These are phyloP conservation scores for Tolypocladium tropicale DNA, from an alignment of 2,329 filamentous ascomycete genomes.

Conservation along the genomic window DNA sequence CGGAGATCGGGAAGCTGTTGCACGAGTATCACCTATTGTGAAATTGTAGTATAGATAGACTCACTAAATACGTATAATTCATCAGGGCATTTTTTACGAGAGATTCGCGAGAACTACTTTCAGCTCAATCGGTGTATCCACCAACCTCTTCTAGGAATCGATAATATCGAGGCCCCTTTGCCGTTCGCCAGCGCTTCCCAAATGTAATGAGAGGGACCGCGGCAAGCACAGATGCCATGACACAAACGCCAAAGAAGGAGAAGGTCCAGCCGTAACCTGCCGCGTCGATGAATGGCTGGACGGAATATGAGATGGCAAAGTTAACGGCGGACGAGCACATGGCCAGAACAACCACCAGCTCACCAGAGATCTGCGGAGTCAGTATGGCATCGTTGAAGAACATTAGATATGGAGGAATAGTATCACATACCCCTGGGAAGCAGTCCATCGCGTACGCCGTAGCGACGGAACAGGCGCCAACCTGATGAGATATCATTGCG, in stretches of 20 bases:
- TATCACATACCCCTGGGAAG: background rate
- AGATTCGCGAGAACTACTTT: background rate
- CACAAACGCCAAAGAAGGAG: background rate
- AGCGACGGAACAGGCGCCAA: background rate
- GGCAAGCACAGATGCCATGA: background rate
- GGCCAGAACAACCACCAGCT: background rate
- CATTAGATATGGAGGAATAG: background rate
- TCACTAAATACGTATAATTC: background rate
- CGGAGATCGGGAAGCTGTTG: background rate
- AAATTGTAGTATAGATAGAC: background rate
- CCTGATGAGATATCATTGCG: background rate
- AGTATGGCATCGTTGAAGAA: background rate
- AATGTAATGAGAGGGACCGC: background rate
- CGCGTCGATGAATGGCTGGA: background rate
- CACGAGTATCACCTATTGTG: background rate
- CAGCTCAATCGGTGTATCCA: background rate
- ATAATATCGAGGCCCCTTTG: background rate
- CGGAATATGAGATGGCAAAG: background rate
- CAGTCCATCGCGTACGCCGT: background rate
- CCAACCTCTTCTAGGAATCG: background rate
- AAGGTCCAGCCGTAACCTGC: background rate
- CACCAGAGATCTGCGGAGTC: background rate
- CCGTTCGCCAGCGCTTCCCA: background rate
- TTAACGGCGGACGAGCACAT: background rate
- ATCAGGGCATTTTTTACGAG: background rate